A percentile compares a stretch with the other conserved stretches of the same genome.
phyloP scores from a whole-genome alignment of 2,329 filamentous ascomycete genomes.

The Boeremia lycopersici region DNA sequence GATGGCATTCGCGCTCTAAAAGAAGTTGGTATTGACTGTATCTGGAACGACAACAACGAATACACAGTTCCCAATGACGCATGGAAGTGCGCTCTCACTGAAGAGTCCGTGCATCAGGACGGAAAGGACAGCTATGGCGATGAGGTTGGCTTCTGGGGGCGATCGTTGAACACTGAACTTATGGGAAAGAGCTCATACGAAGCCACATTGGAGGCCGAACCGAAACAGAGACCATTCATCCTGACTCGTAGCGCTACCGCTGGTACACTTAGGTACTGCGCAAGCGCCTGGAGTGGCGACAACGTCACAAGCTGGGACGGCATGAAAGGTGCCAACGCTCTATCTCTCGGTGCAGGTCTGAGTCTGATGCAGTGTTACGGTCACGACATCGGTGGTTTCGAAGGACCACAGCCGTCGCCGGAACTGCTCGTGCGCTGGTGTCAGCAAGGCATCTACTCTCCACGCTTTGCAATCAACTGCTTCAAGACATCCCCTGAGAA shows the following conservation, averaged over 20 bases:
- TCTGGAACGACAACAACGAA: conserved; percentile 84
- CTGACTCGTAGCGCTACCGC: conserved; percentile 73
- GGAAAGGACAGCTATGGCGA: conserved; percentile 49
- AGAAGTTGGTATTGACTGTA: conserved; percentile 69
- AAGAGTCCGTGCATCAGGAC: conserved; percentile 33
- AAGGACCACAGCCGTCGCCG: conserved; percentile 72
- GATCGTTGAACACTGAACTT: conserved; percentile 71
- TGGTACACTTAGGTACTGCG: conserved; percentile 71
- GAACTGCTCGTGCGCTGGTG: conserved; percentile 76
- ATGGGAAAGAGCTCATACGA: conserved; percentile 75
- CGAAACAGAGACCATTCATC: conserved; percentile 68
- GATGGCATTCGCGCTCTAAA: conserved; percentile 68
- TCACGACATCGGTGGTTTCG: conserved; percentile 77
- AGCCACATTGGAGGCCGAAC: conserved; percentile 64
- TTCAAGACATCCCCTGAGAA: conserved; percentile 73
- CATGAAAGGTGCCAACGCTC: conserved; percentile 73
- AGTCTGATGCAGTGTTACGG: conserved; percentile 72
- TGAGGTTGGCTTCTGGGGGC: conserved; percentile 71
- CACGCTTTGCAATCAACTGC: conserved; percentile 77
- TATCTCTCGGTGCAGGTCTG: conserved; percentile 71
- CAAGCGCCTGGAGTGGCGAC: conserved; percentile 76
- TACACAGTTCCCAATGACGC: conserved; percentile 70
- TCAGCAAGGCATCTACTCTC: conserved; percentile 71
- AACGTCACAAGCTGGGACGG: conserved; percentile 76
- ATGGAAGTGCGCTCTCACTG: conserved; percentile 67